Evolutionary conservation across 2,329 filamentous ascomycete genomes (phyloP), one percentile per base, ranked within the genome.

Genomic region (Triangularia verruculosa): DNA sequence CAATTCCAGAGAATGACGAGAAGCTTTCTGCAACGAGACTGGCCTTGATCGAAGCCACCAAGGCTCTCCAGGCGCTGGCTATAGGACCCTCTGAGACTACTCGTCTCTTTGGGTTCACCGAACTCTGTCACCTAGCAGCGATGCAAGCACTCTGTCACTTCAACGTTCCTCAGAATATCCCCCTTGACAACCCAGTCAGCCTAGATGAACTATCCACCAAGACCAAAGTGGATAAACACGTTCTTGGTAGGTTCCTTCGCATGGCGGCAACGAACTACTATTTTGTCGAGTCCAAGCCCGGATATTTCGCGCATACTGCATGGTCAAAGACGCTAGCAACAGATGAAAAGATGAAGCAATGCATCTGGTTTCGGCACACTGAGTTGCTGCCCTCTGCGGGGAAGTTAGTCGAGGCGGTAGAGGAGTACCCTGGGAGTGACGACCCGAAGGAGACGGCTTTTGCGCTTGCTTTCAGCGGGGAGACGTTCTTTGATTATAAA

Each of bases 91-190:
- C 17, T 20, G 63, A 65, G 28, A 62, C 58, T 15, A 64, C 63
- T 8, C 47, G 51, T 7, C 54, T 61, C 51, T 65, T 65, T 20
- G 58, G 39, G 20, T 59, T 57, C 58, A 51, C 58, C 8, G 58
- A 63, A 24, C 51, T 61, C 39, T 62, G 59, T 22, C 52, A 65
- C 34, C 47, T 65, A 3, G 63, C 57, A 30, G 28, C 61, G 7
- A 63, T 65, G 61, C 63, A 65, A 25, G 61, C 58, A 15, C 58
- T 65, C 12, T 63, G 63, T n/a, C 63, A 67, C 54, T 67, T 63
- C 51, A 56, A 61, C 3, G 59, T 65, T 4, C 65, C 65, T 3
- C 61, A 62, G 53, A 53, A 47, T 28, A 59, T 64, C 9, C 63
- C 63, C 5, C 9, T 61, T 9, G 3, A 25, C 4, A 62, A 34